Base-by-base conservation (phyloP, 495 filamentous ascomycete species). In the Talaromyces borbonicus region DNA sequence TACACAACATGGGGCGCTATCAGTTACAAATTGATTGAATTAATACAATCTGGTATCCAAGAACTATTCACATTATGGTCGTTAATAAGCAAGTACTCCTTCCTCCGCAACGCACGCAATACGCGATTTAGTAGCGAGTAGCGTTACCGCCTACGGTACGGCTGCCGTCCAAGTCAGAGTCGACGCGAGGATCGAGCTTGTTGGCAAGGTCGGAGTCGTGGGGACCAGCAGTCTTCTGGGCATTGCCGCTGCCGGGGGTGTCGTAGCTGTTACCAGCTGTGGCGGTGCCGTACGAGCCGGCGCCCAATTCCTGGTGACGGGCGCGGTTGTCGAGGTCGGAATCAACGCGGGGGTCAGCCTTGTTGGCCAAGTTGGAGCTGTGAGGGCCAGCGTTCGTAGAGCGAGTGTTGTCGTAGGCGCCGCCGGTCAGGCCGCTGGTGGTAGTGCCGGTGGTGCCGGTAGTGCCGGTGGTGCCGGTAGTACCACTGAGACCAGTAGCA, bases 271-370 rank as follows among this genome's bases (percentile, higher is more conserved):
- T 56, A 12, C 59, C 63, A 15, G 57, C 55, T 23, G 54, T 52
- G 14, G 56, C 60, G 45, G 48, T 49, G 16, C 54, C 54, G n/a
- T n/a, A n/a, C n/a, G n/a, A n/a, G n/a, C n/a, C n/a, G 23, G 45
- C 49, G 40, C 35, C 45, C n/a, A 60, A 56, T 49, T 47, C 54
- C 44, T 54, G 45, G 22, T 52, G 43, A 39, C 49, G 50, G 16
- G 53, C 54, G 15, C 64, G 57, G 38, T 71, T 61, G 49, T 77
- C 74, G n/a, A 67, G 54, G 31, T 68, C 68, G 5, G 59, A 58
- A n/a, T 66, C 73, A 20, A 78, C 66, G 24, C 63, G 60, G 23
- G 77, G 78, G 51, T 79, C 75, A 19, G 63, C 40, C 52, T 69
- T 69, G 52, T 75, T 75, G 42, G 54, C 58, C 5, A 63, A 20